phyloP scores from a whole-genome alignment of 2,329 filamentous ascomycete genomes.

The Macrophomina tecta region DNA sequence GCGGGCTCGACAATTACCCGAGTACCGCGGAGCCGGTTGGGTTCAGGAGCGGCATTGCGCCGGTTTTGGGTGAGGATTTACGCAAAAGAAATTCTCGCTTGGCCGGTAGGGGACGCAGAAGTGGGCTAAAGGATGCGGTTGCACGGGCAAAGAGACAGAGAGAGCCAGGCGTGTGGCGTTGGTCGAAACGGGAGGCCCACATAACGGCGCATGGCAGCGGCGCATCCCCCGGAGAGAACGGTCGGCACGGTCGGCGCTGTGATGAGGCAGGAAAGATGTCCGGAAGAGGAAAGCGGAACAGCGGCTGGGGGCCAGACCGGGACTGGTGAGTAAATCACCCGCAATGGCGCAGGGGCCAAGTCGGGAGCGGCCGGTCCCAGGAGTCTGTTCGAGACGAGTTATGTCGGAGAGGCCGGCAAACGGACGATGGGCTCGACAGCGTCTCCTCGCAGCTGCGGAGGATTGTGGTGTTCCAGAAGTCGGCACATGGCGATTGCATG shows the following conservation, averaged over 20 bases:
- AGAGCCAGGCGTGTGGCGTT: slow-evolving; percentile 8
- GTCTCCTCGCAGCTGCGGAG: neutral
- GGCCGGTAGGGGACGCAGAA: neutral
- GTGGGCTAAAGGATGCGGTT: neutral
- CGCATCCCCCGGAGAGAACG: slow-evolving; percentile 11
- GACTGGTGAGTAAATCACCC: slow-evolving; percentile 6
- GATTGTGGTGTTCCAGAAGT: slow-evolving; percentile 2
- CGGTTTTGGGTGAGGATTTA: slow-evolving; percentile 5
- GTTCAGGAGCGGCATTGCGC: neutral
- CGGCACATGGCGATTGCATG: neutral
- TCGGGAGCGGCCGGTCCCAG: neutral
- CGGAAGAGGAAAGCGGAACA: neutral
- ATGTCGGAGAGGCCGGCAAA: neutral
- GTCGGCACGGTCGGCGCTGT: neutral
- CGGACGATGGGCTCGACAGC: neutral
- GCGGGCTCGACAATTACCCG: slow-evolving; percentile 4
- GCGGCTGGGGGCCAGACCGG: slow-evolving; percentile 10
- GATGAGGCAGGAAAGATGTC: slow-evolving; percentile 5
- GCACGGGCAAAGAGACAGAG: neutral
- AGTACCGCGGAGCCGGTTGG: slow-evolving; percentile 3
- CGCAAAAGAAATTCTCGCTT: slow-evolving; percentile 5
- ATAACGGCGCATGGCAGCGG: neutral
- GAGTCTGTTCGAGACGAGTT: neutral
- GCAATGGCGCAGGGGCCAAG: neutral
- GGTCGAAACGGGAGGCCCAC: slow-evolving; percentile 10